phyloP scores from a whole-genome alignment of 345 rosid species.

The Salix exigua region DNA sequence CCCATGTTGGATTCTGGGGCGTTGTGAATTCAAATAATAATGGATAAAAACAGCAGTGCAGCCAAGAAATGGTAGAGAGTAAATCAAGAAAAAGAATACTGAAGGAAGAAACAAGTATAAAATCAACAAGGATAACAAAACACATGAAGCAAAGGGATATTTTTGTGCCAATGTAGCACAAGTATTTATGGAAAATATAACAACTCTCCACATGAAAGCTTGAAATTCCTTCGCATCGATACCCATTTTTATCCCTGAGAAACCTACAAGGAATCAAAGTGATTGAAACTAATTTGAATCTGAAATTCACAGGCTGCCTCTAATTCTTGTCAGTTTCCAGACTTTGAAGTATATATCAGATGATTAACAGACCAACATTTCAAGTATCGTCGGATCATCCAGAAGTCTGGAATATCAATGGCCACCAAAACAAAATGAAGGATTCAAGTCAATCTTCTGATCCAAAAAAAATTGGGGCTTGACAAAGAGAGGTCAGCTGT shows the following conservation, averaged over 20 bases:
- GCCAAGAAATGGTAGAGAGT: constrained; percentile 42
- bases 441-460: not conserved
- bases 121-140: constrained; percentile 27
- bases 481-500: not conserved
- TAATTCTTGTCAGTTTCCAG: not conserved
- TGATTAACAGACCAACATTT: not conserved
- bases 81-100: constrained; percentile 50
- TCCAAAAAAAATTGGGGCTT: not conserved
- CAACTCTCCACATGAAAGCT: constrained; percentile 35
- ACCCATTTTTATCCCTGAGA: constrained; percentile 33
- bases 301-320: not conserved
- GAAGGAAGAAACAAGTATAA: constrained; percentile 52
- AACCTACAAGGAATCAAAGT: not conserved
- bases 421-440: not conserved
- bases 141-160: constrained; percentile 47
- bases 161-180: constrained; percentile 28
- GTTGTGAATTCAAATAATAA: constrained; percentile 19
- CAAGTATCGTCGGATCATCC: not conserved
- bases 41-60: constrained; percentile 31
- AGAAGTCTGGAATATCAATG: not conserved
- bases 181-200: constrained; percentile 32
- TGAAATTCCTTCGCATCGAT: constrained; percentile 44
- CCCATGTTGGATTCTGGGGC: not conserved
- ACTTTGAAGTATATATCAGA: too few relatives aligned
- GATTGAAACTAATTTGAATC: not conserved